Conservation (phyloP, 139 green algal genomes). For the Closterium sp. region DNA sequence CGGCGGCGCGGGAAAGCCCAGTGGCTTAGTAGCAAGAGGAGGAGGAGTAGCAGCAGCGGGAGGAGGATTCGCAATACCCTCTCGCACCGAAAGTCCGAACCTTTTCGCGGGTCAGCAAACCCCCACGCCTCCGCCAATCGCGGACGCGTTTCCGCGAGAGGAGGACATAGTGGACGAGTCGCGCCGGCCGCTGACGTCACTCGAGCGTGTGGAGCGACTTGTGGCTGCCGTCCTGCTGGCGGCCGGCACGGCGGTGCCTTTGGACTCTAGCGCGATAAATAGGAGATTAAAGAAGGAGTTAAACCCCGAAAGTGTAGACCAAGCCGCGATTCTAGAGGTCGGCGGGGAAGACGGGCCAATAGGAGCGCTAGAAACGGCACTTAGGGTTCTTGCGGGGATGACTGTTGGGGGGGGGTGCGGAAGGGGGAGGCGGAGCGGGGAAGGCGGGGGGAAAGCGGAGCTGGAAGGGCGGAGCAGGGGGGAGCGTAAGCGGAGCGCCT, state of each 20-base stretch:
- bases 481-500: conserved; percentile 3
- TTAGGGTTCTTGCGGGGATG: neutral
- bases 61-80: neutral
- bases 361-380: neutral
- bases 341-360: neutral
- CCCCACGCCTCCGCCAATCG: neutral
- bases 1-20: neutral
- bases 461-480: conserved; percentile 2
- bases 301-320: neutral
- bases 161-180: neutral
- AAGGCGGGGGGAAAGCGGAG: neutral
- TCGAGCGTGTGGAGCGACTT: neutral
- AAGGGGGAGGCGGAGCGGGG: conserved; percentile 9
- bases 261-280: neutral
- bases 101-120: neutral
- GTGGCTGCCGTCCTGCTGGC: neutral
- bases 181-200: neutral
- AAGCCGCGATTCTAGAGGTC: neutral
- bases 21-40: neutral
- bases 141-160: neutral
- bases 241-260: neutral
- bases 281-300: neutral
- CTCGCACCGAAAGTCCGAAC: neutral
- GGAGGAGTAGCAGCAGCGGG: too few relatives aligned
- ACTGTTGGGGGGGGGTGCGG: conserved; percentile 30